Evolutionary conservation across 805 yeast species (phyloP).

Genomic region (Hanseniaspora taiwanica): DNA sequence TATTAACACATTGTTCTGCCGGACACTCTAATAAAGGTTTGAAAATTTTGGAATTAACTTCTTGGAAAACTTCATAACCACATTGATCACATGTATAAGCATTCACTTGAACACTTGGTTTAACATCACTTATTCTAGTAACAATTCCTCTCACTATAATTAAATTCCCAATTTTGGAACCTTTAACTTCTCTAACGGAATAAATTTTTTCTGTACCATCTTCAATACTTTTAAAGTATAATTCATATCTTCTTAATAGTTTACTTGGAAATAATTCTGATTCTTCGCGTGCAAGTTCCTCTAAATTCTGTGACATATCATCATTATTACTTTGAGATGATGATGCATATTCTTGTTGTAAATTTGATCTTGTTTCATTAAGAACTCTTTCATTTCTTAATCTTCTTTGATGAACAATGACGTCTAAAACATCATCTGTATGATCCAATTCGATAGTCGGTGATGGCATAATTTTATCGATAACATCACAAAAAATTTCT

Average conservation of each 20-base stretch:
- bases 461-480: slow-evolving; percentile 70
- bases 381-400: slow-evolving; percentile 44
- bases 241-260: slow-evolving; percentile 71
- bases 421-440: slow-evolving; percentile 85
- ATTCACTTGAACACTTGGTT: slow-evolving; percentile 79
- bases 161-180: slow-evolving; percentile 68
- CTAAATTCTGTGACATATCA: too few relatives aligned
- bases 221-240: slow-evolving; percentile 76
- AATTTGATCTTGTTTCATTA: slow-evolving; percentile 7
- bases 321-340: too few relatives aligned
- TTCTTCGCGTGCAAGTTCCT: slow-evolving; percentile 24
- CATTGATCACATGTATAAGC: slow-evolving; percentile 97
- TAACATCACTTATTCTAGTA: slow-evolving; percentile 91
- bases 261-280: slow-evolving; percentile 67
- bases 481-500: slow-evolving; percentile 60
- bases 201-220: slow-evolving; percentile 32
- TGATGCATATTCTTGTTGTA: slow-evolving; percentile 17
- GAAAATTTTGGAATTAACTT: slow-evolving; percentile 71
- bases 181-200: slow-evolving; percentile 84
- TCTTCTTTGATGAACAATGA: slow-evolving; percentile 79
- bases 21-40: slow-evolving; percentile 84
- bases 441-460: slow-evolving; percentile 60
- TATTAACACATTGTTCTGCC: slow-evolving; percentile 62
- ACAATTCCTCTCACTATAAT: slow-evolving; percentile 90
- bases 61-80: slow-evolving; percentile 94